Evolutionary conservation across 345 rosid species (phyloP).

Genomic region (Camelina hispida): DNA sequence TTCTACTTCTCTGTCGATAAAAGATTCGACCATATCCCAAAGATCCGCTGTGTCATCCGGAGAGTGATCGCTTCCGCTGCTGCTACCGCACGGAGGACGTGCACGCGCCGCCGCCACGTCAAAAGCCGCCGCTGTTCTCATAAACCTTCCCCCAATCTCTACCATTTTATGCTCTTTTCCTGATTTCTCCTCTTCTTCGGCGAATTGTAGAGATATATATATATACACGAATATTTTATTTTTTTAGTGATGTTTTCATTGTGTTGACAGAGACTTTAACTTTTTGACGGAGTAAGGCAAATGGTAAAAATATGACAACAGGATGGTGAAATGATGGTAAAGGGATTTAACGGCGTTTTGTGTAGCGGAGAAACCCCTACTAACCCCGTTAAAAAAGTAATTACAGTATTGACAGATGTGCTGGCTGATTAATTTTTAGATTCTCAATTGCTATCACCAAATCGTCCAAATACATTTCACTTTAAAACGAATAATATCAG

Average conservation of each 20-base stretch:
- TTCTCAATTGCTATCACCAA: conserved; percentile 13
- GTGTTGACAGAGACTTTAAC: conserved; percentile 34
- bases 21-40: conserved; percentile 76
- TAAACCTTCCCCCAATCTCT: conserved; percentile 45
- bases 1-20: conserved; percentile 59
- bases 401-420: conserved; percentile 8
- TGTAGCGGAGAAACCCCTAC: conserved; percentile 22
- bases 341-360: conserved; percentile 11
- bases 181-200: neutral
- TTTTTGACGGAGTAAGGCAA: conserved; percentile 35
- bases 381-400: neutral
- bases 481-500: neutral
- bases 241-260: conserved; percentile 22
- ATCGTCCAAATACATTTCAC: conserved; percentile 26
- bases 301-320: conserved; percentile 32
- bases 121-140: conserved; percentile 52
- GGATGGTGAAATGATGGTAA: conserved; percentile 34
- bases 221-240: neutral
- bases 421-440: conserved; percentile 4
- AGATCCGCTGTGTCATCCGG: conserved; percentile 56
- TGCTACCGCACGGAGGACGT: conserved; percentile 57
- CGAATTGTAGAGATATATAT: neutral
- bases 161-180: conserved; percentile 35
- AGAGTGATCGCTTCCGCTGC: conserved; percentile 81
- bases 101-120: conserved; percentile 47